Evolutionary conservation across 75 land plant genomes (phyloP), one percentile per base, ranked within the genome.

Genomic region (Selaginella moellendorffii): DNA sequence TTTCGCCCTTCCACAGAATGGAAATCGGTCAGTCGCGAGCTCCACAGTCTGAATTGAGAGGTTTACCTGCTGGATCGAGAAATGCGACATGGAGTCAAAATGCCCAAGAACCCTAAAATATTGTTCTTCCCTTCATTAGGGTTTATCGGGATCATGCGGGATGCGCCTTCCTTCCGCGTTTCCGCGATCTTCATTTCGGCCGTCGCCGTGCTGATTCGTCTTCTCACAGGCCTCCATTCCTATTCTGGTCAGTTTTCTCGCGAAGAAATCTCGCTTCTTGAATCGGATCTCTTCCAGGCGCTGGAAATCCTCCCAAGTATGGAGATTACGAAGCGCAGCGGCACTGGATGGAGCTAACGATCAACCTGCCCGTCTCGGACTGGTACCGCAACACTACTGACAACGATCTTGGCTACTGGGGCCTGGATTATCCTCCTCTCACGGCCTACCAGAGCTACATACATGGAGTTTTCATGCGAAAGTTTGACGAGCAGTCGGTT

Each of bases 321-420:
- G 98, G 98, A 36, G 98, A 93, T 59, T 92, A 77, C 59, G 98
- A 93, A 79, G 98, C 96, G 1, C 96, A 93, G 74, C 72, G 98
- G 53, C 98, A 93, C 66, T 93, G 98, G 98, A 93, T 93, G 98
- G 98, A 93, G 79, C 77, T 93, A 54, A 89, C 98, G 17, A 19
- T 80, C 52, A 80, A 89, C 63, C 77, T 80, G 22, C 96, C 98
- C 0, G 68, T 71, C 0, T 63, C 27, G 14, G 81, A 85, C 1
- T 93, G 98, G 98, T 93, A 93, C 59, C 61, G 52, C 2, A 93
- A 93, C 61, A 83, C 85, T 28, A 69, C 83, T 0, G 56, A 68
- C 23, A 93, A 93, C 76, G 83, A 89, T 70, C 77, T 93, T 53
- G 56, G 68, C n/a, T 88, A 92, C 59, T 88, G 98, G 98, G 98